Base-by-base conservation (phyloP, 768 basidiomycete genomes). In the Tricholoma sp. region DNA sequence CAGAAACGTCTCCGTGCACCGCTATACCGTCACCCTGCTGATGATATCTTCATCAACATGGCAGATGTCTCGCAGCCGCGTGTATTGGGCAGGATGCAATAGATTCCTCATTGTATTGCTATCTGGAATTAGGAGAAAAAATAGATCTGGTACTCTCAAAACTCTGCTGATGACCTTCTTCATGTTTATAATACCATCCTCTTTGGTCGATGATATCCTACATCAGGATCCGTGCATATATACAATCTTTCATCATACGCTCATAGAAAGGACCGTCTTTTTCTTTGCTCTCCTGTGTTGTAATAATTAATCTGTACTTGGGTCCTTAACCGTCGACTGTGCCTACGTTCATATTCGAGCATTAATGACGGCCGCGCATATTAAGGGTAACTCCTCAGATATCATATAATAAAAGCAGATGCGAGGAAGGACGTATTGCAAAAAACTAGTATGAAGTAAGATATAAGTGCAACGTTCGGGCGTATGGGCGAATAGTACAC, bases 1-100 rank as follows among this genome's bases (percentile, higher is more conserved):
- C 96, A 98, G 82, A 95, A 94, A 82, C 83, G 94, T 63, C 84
- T 96, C 68, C 85, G 88, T 59, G 92, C 92, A 36, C 91, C 92
- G 44, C 79, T 98, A 53, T 96, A 98, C 84, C 87, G 94, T 62
- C 92, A 91, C 75, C 94, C 94, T 59, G 91, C 93, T 3, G 94
- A 94, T 72, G 93, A 94, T 68, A 94, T 95, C 77, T 94, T 92
- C 74, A 94, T 95, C 80, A 89, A 93, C 74, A 91, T 93, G 86
- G 87, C 89, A 20, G 89, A 92, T 65, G 73, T 93, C 41, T 78
- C 81, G 59, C 90, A 93, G 69, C 91, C 91, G 45, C 82, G 91
- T 63, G 89, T 93, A 61, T 71, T 92, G 60, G 88, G 78, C 49
- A 73, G 75, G 56, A 77, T 81, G 77, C 70, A 72, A 32, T 63